Evolutionary conservation across 306 rosid species (phyloP).

Genomic region (Parietaria judaica): DNA sequence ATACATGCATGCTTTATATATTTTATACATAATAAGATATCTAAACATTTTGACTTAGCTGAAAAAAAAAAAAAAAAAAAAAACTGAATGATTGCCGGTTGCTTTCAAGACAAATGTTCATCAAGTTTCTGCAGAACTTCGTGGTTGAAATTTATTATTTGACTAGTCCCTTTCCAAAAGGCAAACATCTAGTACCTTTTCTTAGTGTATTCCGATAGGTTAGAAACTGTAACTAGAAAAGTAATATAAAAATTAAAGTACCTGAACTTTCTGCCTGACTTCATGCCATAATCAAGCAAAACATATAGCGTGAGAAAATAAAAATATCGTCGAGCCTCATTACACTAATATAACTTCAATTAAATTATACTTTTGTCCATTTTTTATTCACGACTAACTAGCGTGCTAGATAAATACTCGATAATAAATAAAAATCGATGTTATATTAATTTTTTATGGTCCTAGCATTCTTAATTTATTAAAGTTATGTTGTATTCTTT

Average conservation of each 20-base stretch:
- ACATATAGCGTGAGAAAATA: neutral
- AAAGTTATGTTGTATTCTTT: too few species aligned
- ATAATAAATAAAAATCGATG: too few species aligned
- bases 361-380: too few species aligned
- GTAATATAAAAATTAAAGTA: neutral
- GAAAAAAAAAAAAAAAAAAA: neutral
- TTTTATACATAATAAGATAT: too few species aligned
- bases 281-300: conserved; percentile 2
- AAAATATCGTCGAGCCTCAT: neutral
- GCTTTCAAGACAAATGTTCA: neutral
- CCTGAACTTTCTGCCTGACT: conserved; percentile 2
- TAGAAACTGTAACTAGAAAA: neutral
- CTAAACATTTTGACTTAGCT: neutral
- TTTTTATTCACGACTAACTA: too few species aligned
- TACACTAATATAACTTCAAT: too few species aligned
- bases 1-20: too few species aligned
- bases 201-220: neutral
- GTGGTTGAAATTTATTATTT: neutral
- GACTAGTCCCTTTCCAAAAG: neutral
- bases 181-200: neutral
- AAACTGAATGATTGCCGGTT: neutral
- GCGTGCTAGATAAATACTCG: too few species aligned
- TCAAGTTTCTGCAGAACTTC: conserved; percentile 2
- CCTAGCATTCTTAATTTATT: too few species aligned
- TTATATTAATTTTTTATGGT: too few species aligned